Evolutionary conservation across 257 asterid species (phyloP), one percentile per base, ranked within the genome.

Genomic region (Solanum boliviense): DNA sequence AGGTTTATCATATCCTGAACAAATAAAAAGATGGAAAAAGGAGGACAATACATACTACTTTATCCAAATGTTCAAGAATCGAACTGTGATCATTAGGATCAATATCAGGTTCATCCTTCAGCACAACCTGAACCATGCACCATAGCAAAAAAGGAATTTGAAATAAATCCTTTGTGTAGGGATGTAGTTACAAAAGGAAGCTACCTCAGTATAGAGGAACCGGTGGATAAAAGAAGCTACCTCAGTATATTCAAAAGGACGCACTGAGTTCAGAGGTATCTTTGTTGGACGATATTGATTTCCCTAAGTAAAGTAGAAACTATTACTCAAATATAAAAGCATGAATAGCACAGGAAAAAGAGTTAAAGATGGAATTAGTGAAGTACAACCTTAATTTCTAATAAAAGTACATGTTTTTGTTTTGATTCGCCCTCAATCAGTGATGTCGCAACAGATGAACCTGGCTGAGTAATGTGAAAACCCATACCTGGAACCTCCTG

Each of bases 401-500:
- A 92, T 90, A 97, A 96, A 48, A 97, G 95, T 89, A 95, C 99
- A 86, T 96, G 99, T 88, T 97, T 97, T 86, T 97, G 95, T 90
- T 94, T 97, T 85, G 99, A 96, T 95, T 97, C 99, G 89, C 99
- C 99, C 86, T 97, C 99, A 88, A 96, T 95, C 89, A 97, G 93
- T 60, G 99, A 97, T 71, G 99, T 97, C 72, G 98, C 99, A 76
- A 97, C 98, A 46, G 99, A 97, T 81, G 99, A 97, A 90, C 99
- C 99, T 56, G 99, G 99, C 89, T 97, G 99, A 87, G 98, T 95
- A 89, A 97, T 94, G 93, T 95, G 99, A 91, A 97, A 97, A 88
- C 99, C 99, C 99, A 95, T 97, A 78, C 99, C 99, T 34, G 99
- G 93, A 89, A 95, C 98, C 95, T 95, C 99, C 99, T 97, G 93